These are phyloP conservation scores for Myxozyma neglecta DNA, from an alignment of 805 yeast genomes.

Conservation along the genomic window DNA sequence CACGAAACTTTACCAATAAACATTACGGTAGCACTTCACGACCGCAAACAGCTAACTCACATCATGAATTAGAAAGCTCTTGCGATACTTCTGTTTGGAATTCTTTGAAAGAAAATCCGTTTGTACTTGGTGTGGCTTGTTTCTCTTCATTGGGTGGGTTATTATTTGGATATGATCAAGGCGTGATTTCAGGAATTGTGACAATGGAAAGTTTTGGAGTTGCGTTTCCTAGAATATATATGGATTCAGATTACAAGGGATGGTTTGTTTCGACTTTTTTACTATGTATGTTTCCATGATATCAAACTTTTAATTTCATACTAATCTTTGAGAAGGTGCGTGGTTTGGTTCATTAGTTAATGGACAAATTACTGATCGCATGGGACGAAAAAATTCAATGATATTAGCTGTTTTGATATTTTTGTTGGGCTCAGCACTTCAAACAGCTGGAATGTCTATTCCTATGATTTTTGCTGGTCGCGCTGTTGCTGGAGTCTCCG, in stretches of 20 bases:
- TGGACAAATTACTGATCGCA: conserved; percentile 22
- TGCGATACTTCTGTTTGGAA: not conserved
- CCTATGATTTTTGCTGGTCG: conserved; percentile 48
- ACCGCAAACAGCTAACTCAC: not conserved
- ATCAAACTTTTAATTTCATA: not conserved
- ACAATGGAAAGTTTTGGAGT: conserved; percentile 34
- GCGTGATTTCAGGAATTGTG: conserved; percentile 36
- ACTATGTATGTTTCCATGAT: conserved; percentile 12
- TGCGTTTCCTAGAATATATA: conserved; percentile 28
- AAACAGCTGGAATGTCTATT: conserved; percentile 38
- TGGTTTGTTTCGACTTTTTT: conserved; percentile 30
- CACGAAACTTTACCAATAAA: not conserved
- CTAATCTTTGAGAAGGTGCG: conserved; percentile 17
- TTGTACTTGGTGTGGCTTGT: conserved; percentile 33
- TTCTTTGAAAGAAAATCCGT: conserved; percentile 17
- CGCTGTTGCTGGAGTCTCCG: conserved; percentile 51
- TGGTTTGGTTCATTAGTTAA: conserved; percentile 29
- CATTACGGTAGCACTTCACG: not conserved
- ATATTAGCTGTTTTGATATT: conserved; percentile 27
- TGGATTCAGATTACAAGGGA: conserved; percentile 25
- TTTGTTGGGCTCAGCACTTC: conserved; percentile 25
- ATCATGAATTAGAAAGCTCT: not conserved
- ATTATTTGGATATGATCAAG: conserved; percentile 38
- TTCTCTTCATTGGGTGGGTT: conserved; percentile 39
- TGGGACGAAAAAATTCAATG: conserved; percentile 26